A percentile compares a stretch with the other conserved stretches of the same genome.
Conservation (phyloP, 352 stramenopile genomes). For the Phytophthora pisi region DNA sequence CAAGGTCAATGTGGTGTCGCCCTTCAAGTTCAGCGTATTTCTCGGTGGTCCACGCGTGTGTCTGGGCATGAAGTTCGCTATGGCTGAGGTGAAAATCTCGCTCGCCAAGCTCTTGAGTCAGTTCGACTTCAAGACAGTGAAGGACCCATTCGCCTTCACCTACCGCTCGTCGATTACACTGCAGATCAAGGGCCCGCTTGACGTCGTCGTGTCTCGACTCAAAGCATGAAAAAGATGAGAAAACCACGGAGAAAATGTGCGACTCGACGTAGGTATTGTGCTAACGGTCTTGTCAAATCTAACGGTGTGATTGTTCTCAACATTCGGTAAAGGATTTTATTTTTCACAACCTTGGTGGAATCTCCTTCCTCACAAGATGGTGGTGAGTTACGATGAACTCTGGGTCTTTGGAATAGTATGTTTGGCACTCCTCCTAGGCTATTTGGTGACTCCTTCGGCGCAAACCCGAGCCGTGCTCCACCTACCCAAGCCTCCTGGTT, state of each 20-base stretch:
- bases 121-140: conserved; percentile 53
- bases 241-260: neutral
- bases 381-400: neutral
- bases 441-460: conserved; percentile 28
- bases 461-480: conserved; percentile 28
- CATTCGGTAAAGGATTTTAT: neutral
- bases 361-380: neutral
- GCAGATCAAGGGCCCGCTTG: conserved; percentile 44
- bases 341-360: neutral
- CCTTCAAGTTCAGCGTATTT: conserved; percentile 76
- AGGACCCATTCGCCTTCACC: conserved; percentile 46
- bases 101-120: conserved; percentile 57
- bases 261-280: neutral
- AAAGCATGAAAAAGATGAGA: neutral
- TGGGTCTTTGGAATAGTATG: conserved; percentile 10
- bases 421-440: conserved; percentile 29
- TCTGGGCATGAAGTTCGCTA: conserved; percentile 66
- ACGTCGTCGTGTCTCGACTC: conserved; percentile 31
- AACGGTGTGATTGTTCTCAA: neutral
- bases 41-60: conserved; percentile 69
- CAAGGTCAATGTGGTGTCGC: conserved; percentile 51
- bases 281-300: neutral
- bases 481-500: conserved; percentile 48
- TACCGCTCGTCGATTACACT: conserved; percentile 56
- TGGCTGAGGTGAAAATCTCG: conserved; percentile 70